Conservation (phyloP, 257 asterid species). For the Petunia axillaris region DNA sequence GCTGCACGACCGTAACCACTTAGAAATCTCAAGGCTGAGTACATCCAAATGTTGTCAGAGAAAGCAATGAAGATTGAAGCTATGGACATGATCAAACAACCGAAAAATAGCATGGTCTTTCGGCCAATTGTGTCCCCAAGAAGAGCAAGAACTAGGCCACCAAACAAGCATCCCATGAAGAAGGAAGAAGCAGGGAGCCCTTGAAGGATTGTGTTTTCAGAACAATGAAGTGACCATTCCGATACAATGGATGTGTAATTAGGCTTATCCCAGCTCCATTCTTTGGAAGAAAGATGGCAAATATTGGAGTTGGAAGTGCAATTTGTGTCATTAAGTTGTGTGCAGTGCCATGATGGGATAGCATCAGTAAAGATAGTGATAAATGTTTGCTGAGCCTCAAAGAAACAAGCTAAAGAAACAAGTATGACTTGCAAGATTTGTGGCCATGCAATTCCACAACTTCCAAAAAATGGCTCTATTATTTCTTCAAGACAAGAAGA, state of each 20-base stretch:
- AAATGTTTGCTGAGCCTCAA: conserved; percentile 59
- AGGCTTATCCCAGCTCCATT: conserved; percentile 57
- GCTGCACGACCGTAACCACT: conserved; percentile 52
- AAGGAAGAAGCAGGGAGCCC: conserved; percentile 61
- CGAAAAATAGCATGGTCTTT: conserved; percentile 45
- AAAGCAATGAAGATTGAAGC: conserved; percentile 41
- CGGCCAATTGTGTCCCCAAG: conserved; percentile 52
- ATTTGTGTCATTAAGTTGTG: not conserved
- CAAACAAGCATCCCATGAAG: conserved; percentile 51
- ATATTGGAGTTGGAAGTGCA: conserved; percentile 29
- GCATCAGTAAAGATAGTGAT: conserved; percentile 51
- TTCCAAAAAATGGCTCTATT: conserved; percentile 26
- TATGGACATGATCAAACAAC: conserved; percentile 46
- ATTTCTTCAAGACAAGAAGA: conserved; percentile 29
- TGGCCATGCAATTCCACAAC: conserved; percentile 31
- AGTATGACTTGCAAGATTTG: conserved; percentile 43
- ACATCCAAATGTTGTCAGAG: conserved; percentile 51
- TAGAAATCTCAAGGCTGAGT: conserved; percentile 39
- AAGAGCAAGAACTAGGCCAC: conserved; percentile 47
- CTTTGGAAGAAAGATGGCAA: conserved; percentile 36
- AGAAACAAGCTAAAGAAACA: conserved; percentile 47
- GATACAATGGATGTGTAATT: conserved; percentile 43
- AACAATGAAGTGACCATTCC: conserved; percentile 60
- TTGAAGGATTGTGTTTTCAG: conserved; percentile 29
- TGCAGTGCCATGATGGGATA: conserved; percentile 53